Percentiles rank a stretch among this genome's conserved stretches.
These are phyloP conservation scores for Boletus semigastroideus DNA, from an alignment of 1,284 basidiomycete species.

Conservation along the genomic window DNA sequence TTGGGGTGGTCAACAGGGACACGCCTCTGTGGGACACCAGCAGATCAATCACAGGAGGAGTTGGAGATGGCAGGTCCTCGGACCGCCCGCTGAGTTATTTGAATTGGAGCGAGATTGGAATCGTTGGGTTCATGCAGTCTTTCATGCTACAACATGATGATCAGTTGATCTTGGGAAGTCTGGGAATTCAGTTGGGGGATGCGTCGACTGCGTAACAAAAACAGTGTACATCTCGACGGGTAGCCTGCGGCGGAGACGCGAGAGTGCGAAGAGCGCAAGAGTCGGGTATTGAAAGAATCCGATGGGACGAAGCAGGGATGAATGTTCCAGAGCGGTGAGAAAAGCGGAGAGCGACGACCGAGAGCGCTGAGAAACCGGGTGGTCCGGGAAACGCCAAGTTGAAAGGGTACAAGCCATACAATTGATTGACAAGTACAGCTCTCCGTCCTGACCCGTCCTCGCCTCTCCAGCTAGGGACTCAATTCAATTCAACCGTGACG, in stretches of 20 bases:
- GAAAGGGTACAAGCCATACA: neutral
- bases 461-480: neutral
- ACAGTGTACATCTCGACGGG: no score
- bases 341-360: conserved; percentile 1
- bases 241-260: no score
- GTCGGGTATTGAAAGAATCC: neutral
- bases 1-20: conserved; percentile 9
- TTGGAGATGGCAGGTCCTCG: conserved; percentile 1
- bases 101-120: neutral
- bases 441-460: neutral
- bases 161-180: conserved; percentile 11
- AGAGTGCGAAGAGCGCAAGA: no score
- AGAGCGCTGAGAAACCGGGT: conserved; percentile 10
- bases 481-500: neutral
- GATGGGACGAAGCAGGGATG: neutral
- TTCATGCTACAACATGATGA: neutral
- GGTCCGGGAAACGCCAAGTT: conserved; percentile 4
- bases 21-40: neutral
- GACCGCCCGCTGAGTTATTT: conserved; percentile 3
- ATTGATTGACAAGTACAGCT: conserved; percentile 3
- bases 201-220: neutral
- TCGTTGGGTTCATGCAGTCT: neutral
- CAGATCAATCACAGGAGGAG: no score
- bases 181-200: neutral
- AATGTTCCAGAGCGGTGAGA: conserved; percentile 4